A percentile compares a stretch with the other conserved stretches of the same genome.
Evolutionary conservation across 331 rosid species (phyloP).

Genomic region (Dryas integrifolia): DNA sequence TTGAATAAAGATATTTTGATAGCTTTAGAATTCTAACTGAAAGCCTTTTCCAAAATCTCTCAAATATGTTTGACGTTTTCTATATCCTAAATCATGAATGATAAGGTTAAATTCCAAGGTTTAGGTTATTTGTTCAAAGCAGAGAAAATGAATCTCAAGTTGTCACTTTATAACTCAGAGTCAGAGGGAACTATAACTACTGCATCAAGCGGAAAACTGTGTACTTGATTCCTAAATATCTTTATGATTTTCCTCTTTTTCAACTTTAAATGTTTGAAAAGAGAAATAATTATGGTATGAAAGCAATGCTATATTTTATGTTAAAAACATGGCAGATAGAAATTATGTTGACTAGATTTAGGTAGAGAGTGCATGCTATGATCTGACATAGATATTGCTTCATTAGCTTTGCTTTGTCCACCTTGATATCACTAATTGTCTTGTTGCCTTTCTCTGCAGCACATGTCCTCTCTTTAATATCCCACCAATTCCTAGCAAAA

Average conservation of each 20-base stretch:
- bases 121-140: not conserved
- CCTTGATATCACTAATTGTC: constrained; percentile 7
- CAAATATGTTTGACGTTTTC: not conserved
- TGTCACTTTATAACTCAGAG: not conserved
- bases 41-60: not conserved
- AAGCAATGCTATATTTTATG: not conserved
- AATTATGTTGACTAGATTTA: not conserved
- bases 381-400: not conserved
- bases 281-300: not conserved
- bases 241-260: not conserved
- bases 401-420: not conserved
- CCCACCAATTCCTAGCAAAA: not conserved
- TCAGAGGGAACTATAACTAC: not conserved
- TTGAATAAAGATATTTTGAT: not conserved
- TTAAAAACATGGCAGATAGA: not conserved
- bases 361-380: not conserved
- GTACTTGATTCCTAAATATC: not conserved
- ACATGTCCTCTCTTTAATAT: constrained; percentile 11
- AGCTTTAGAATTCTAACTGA: not conserved
- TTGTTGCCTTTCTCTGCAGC: constrained; percentile 44
- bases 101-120: not conserved
- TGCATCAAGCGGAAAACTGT: not conserved
- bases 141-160: not conserved
- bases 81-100: not conserved
- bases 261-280: not conserved